phyloP scores from a whole-genome alignment of 176 grass and related monocot species.

The Aegilops umbellulata region DNA sequence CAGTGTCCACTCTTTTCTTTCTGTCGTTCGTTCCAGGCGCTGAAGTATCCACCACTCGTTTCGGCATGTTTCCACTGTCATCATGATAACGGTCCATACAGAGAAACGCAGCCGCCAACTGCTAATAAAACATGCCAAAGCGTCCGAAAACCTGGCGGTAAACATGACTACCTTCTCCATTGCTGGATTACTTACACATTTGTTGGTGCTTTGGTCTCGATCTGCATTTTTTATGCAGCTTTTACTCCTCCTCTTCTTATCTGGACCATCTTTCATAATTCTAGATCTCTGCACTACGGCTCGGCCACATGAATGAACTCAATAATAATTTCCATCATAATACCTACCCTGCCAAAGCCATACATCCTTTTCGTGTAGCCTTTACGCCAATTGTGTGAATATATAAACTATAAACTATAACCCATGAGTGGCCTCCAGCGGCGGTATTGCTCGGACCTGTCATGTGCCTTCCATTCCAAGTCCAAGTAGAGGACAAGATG shows the following conservation, averaged over 20 bases:
- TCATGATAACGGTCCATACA: background rate
- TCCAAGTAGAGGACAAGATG: constrained; percentile 10
- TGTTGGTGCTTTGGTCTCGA: background rate
- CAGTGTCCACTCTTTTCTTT: too few species aligned
- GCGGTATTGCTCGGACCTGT: background rate
- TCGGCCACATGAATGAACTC: background rate
- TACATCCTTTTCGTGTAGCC: constrained; percentile 21
- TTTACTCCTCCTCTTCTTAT: background rate
- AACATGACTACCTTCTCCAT: background rate
- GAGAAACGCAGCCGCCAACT: background rate
- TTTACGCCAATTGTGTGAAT: constrained; percentile 20
- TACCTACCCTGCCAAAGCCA: background rate
- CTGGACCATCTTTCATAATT: background rate
- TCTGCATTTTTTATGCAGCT: background rate
- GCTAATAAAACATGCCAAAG: background rate
- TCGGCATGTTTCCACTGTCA: background rate
- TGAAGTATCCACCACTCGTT: too few species aligned
- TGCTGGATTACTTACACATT: background rate
- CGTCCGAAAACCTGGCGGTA: background rate
- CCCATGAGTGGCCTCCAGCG: too few species aligned
- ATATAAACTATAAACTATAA: too few species aligned
- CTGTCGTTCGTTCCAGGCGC: too few species aligned
- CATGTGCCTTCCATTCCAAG: constrained; percentile 24
- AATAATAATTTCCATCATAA: background rate
- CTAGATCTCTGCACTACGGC: background rate